Percentiles rank a stretch among this genome's conserved stretches.
Evolutionary conservation across 805 yeast genomes (phyloP).

Genomic region (Candida ponderosae): DNA sequence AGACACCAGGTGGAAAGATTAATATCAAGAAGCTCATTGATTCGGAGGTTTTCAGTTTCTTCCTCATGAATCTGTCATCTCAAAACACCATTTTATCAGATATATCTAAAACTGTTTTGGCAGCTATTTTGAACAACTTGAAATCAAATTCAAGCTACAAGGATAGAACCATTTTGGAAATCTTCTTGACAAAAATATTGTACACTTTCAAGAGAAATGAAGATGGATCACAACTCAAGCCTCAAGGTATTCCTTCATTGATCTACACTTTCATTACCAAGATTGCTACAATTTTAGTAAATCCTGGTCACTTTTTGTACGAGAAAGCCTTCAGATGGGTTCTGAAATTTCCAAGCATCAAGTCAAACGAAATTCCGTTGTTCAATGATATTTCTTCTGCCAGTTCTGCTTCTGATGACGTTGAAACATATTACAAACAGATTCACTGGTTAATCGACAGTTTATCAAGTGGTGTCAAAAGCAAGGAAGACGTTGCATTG

Average conservation of each 20-base stretch:
- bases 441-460: constrained; percentile 57
- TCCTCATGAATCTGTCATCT: constrained; percentile 39
- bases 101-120: constrained; percentile 36
- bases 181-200: constrained; percentile 38
- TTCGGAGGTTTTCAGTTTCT: constrained; percentile 43
- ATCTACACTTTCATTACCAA: constrained; percentile 50
- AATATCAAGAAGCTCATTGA: constrained; percentile 53
- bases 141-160: constrained; percentile 37
- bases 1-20: constrained; percentile 23
- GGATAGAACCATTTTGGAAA: constrained; percentile 47
- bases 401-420: constrained; percentile 24
- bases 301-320: constrained; percentile 69
- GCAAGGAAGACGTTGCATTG: constrained; percentile 42
- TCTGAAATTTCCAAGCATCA: constrained; percentile 34
- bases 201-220: constrained; percentile 22
- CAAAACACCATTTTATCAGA: constrained; percentile 18
- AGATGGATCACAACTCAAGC: constrained; percentile 6
- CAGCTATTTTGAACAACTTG: constrained; percentile 35
- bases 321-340: constrained; percentile 66
- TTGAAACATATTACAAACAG: constrained; percentile 48
- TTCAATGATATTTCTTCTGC: constrained; percentile 23
- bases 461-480: constrained; percentile 39
- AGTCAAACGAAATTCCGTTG: constrained; percentile 36
- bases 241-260: constrained; percentile 31
- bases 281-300: constrained; percentile 46